These are phyloP conservation scores for Lipomyces yamadae DNA, from an alignment of 805 yeast genomes.

Conservation along the genomic window DNA sequence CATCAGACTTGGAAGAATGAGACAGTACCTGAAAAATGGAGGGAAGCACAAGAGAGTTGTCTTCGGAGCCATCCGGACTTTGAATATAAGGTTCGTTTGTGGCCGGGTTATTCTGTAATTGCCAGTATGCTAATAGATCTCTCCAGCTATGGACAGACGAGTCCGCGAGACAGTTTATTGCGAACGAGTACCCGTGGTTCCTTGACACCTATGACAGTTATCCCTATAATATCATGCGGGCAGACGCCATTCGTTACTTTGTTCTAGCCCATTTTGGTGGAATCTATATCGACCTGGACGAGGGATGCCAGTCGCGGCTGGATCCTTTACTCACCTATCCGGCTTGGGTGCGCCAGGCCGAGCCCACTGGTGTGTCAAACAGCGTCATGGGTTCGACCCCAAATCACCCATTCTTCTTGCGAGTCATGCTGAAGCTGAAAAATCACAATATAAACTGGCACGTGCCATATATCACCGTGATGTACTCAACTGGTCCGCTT, in stretches of 20 bases:
- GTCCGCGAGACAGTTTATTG: slow-evolving; percentile 76
- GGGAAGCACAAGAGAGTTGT: slow-evolving; percentile 74
- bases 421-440: slow-evolving; percentile 66
- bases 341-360: slow-evolving; percentile 84
- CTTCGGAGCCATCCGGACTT: slow-evolving; percentile 83
- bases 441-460: slow-evolving; percentile 74
- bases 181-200: slow-evolving; percentile 85
- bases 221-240: slow-evolving; percentile 81
- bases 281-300: slow-evolving; percentile 86
- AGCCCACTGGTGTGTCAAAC: slow-evolving; percentile 89
- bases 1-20: slow-evolving; percentile 89
- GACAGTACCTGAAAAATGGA: slow-evolving; percentile 82
- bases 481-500: slow-evolving; percentile 92
- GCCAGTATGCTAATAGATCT: slow-evolving; percentile 43
- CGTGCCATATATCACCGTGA: slow-evolving; percentile 86
- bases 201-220: slow-evolving; percentile 76
- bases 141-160: slow-evolving; percentile 80
- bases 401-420: slow-evolving; percentile 79
- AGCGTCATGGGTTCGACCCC: slow-evolving; percentile 93
- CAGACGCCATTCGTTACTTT: slow-evolving; percentile 89
- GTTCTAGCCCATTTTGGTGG: slow-evolving; percentile 86
- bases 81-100: slow-evolving; percentile 54
- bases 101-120: background rate
- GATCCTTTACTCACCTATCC: slow-evolving; percentile 83
- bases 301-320: slow-evolving; percentile 76